These are phyloP conservation scores for Lactarius hengduanensis DNA, from an alignment of 768 basidiomycete species.

Conservation along the genomic window DNA sequence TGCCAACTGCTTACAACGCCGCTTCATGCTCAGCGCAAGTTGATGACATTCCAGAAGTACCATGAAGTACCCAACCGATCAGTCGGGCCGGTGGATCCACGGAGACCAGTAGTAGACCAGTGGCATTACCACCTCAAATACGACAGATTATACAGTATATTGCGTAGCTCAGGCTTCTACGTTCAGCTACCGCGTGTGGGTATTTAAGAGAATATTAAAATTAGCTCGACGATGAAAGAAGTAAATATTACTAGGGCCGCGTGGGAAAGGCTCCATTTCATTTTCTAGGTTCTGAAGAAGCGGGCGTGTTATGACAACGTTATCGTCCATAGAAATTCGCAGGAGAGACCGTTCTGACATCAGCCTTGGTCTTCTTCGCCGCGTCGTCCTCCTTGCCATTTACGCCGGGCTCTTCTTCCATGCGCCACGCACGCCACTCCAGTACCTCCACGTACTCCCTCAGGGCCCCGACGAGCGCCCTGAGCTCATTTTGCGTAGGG, in stretches of 20 bases:
- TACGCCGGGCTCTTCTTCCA: slow-evolving; percentile 32
- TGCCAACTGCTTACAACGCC: slow-evolving; percentile 27
- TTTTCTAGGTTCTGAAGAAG: neutral
- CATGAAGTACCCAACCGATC: no score
- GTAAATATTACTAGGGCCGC: slow-evolving; percentile 10
- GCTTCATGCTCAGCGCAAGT: no score
- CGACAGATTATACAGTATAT: slow-evolving; percentile 16
- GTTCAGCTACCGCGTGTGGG: neutral
- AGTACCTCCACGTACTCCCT: slow-evolving; percentile 60
- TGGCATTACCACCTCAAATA: no score
- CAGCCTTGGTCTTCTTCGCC: slow-evolving; percentile 16
- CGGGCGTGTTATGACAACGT: neutral
- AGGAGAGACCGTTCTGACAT: slow-evolving; percentile 13
- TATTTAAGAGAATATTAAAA: slow-evolving; percentile 5
- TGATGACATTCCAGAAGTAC: no score
- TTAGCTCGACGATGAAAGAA: slow-evolving; percentile 13
- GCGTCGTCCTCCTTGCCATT: slow-evolving; percentile 12
- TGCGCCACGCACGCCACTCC: slow-evolving; percentile 50
- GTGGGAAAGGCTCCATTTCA: neutral
- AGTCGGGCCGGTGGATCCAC: no score
- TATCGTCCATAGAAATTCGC: slow-evolving; percentile 21
- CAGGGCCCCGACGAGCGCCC: slow-evolving; percentile 50
- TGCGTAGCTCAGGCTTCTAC: slow-evolving; percentile 7
- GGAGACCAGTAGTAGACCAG: no score
- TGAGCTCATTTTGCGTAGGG: slow-evolving; percentile 40